phyloP scores from a whole-genome alignment of 2,329 filamentous ascomycete species.

The Pestalotiopsis sp. region DNA sequence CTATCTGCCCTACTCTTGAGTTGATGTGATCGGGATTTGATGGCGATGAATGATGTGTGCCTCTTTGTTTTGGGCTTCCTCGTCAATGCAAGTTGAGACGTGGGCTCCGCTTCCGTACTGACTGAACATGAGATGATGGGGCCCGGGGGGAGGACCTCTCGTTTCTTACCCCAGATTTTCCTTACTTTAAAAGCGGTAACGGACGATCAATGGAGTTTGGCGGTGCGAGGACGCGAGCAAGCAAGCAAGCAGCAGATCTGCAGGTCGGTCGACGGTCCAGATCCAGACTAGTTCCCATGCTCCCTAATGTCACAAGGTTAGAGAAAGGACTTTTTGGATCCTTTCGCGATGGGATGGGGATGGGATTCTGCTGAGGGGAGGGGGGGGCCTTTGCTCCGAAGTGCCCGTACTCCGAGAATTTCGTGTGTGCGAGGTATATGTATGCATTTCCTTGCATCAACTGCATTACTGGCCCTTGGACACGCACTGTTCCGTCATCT shows the following conservation, averaged over 20 bases:
- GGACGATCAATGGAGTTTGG: background rate
- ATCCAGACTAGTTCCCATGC: slow-evolving; percentile 3
- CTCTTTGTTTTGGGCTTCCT: background rate
- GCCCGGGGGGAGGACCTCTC: background rate
- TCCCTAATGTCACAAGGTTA: slow-evolving; percentile 6
- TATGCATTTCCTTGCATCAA: background rate
- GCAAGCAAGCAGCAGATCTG: background rate
- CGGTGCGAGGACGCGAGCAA: background rate
- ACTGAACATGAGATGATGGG: background rate
- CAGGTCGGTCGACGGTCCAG: slow-evolving; percentile 4
- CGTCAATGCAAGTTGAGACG: background rate
- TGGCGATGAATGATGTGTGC: background rate
- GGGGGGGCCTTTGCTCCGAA: background rate
- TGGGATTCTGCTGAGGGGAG: background rate
- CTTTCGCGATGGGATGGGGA: background rate
- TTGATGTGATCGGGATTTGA: background rate
- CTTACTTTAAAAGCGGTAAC: background rate
- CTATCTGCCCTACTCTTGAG: background rate
- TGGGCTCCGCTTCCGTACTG: background rate
- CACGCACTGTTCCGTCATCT: background rate
- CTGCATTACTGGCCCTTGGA: background rate
- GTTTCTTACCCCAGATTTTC: slow-evolving; percentile 12
- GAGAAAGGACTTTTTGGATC: slow-evolving; percentile 3
- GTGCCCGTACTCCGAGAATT: background rate
- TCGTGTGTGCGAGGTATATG: background rate